Evolutionary conservation across 192 early-diverging fungal species (phyloP).

Genomic region (Coemansia sp.): DNA sequence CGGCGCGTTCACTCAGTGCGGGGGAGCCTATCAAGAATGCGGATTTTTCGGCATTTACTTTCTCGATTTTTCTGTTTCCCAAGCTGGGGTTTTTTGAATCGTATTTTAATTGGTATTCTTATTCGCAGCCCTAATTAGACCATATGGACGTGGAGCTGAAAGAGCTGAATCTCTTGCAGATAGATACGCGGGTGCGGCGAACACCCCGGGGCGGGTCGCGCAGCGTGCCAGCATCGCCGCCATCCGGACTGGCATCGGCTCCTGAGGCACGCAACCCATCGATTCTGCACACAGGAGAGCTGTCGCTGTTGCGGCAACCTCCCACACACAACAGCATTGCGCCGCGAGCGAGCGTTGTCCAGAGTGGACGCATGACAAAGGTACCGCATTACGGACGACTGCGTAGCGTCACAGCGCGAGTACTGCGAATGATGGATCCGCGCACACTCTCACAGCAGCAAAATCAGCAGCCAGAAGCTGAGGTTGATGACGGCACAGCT

Average conservation of each 20-base stretch:
- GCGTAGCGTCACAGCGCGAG: conserved; percentile 48
- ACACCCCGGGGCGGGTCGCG: conserved; percentile 34
- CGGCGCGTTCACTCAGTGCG: too few species aligned
- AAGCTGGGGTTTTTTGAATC: too few species aligned
- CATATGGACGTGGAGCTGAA: neutral
- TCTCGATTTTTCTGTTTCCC: too few species aligned
- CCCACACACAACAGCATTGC: neutral
- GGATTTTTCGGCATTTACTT: too few species aligned
- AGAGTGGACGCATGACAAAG: conserved; percentile 50
- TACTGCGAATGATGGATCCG: conserved; percentile 48
- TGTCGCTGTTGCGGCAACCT: conserved; percentile 6
- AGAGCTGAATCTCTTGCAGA: conserved; percentile 18
- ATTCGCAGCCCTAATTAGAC: neutral
- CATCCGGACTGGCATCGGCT: conserved; percentile 9
- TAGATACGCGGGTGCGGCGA: conserved; percentile 33
- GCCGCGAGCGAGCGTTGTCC: conserved; percentile 13
- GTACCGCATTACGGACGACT: conserved; percentile 51
- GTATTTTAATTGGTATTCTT: too few species aligned
- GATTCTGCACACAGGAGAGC: conserved; percentile 15
- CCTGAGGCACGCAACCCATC: conserved; percentile 19
- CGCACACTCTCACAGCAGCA: conserved; percentile 24
- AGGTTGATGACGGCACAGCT: conserved; percentile 20
- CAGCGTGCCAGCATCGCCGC: conserved; percentile 40
- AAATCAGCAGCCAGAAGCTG: conserved; percentile 17
- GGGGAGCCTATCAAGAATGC: too few species aligned